Base-by-base conservation (phyloP, 768 basidiomycete species). In the Amanita jacksonii region DNA sequence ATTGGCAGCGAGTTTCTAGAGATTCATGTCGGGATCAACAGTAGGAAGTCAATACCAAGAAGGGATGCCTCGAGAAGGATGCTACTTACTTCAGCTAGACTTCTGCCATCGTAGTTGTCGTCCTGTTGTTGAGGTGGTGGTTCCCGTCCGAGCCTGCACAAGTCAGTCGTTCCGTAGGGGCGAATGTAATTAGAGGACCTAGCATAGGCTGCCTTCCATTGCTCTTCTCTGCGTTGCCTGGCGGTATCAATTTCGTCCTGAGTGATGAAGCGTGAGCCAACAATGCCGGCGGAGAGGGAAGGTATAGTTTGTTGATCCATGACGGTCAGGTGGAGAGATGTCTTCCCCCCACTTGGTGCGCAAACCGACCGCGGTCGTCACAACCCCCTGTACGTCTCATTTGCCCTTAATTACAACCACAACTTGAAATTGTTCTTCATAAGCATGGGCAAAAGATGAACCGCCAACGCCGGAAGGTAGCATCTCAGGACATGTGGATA, bases 181-280 rank as follows among this genome's bases (percentile, higher is more conserved):
- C 34, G 19, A 37, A 44, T 10, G 15, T 42, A 43, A 15, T 5
- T 19, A 16, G 28, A 42, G 25, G 15, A 79, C 85, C 85, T 74
- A 33, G 87, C 88, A 61, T 90, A 91, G 20, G 88, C 88, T 10
- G 87, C 88, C 55, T 81, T 86, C 88, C 88, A 91, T 53, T 88
- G 85, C 54, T 86, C 86, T 5, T 91, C 88, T 49, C 79, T 68
- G 23, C 78, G 69, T 5, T 74, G 67, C 43, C 77, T 83, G 28
- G 85, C 85, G 16, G 70, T 65, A 30, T 90, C 88, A 35, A 91
- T 63, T 42, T 91, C 88, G 12, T 72, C 70, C 61, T 86, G 78
- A 33, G 87, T 79, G 50, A 91, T 76, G 62, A 91, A 91, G 43
- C 88, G 80, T 33, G 86, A 85, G 58, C 86, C 85, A 35, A 90